phyloP scores from a whole-genome alignment of 495 filamentous ascomycete genomes.

The Margaritispora aquatica region DNA sequence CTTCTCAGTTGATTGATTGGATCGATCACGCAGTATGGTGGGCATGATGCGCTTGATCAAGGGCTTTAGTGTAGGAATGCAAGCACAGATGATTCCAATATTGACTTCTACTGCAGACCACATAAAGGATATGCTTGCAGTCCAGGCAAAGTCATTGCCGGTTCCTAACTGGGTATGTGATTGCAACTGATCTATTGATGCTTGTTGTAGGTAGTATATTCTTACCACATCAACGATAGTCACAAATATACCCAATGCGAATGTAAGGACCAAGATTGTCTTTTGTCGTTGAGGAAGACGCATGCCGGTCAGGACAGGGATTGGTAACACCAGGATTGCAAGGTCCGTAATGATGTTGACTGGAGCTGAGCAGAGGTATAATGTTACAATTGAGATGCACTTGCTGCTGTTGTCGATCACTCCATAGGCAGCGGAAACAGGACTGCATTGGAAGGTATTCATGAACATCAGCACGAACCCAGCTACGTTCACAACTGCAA shows the following conservation, averaged over 20 bases:
- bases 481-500: constrained; percentile 23
- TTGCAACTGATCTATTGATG: constrained; percentile 30
- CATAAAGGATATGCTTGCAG: constrained; percentile 80
- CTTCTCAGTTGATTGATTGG: constrained; percentile 2
- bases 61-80: constrained; percentile 84
- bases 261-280: constrained; percentile 73
- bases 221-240: constrained; percentile 82
- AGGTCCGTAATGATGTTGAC: constrained; percentile 27
- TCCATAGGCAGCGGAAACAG: constrained; percentile 44
- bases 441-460: constrained; percentile 86
- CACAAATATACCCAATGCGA: constrained; percentile 78
- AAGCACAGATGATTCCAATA: constrained; percentile 75
- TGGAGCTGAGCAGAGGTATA: constrained; percentile 23
- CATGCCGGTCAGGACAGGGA: constrained; percentile 83
- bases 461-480: constrained; percentile 75
- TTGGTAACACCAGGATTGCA: constrained; percentile 35
- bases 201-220: constrained; percentile 82
- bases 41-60: constrained; percentile 72
- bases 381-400: constrained; percentile 27
- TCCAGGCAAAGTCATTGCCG: constrained; percentile 46
- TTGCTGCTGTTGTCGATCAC: neutral
- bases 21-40: constrained; percentile 37
- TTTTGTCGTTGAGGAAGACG: constrained; percentile 78
- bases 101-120: constrained; percentile 93
- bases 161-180: constrained; percentile 24